Conservation (phyloP, 78 protist species). For the Dictyostelium citrinum region DNA sequence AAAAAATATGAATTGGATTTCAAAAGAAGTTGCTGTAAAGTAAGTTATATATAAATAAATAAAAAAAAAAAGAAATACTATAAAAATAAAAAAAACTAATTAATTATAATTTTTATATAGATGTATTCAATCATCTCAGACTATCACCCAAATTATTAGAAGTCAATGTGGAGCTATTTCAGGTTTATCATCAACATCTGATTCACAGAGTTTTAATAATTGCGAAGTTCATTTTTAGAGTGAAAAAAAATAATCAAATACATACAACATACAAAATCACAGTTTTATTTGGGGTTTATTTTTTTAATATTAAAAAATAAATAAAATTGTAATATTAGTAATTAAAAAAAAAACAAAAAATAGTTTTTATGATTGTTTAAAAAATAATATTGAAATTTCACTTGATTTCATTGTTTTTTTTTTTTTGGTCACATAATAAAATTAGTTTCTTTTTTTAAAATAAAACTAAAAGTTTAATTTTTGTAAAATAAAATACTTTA, state of each 20-base stretch:
- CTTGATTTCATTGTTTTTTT: too few species aligned
- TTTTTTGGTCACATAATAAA: too few species aligned
- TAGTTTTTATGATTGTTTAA: too few species aligned
- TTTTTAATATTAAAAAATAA: not conserved
- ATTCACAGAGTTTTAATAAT: not conserved
- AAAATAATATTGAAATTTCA: too few species aligned
- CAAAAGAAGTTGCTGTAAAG: conserved; percentile 7
- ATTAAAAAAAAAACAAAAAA: too few species aligned
- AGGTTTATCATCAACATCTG: not conserved
- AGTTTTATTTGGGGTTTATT: not conserved
- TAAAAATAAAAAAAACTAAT: not conserved
- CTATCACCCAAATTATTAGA: not conserved
- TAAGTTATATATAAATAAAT: not conserved
- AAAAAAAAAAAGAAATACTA: not conserved
- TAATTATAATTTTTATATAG: not conserved
- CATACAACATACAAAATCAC: not conserved
- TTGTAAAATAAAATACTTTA: too few species aligned
- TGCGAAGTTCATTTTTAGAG: not conserved
- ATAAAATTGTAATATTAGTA: not conserved
- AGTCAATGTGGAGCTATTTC: not conserved
- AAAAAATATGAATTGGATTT: conserved; percentile 2
- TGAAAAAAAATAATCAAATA: too few species aligned
- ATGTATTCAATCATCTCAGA: conserved; percentile 4
- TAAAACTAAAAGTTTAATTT: too few species aligned
- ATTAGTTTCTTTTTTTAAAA: too few species aligned